These are phyloP conservation scores for Dittrichia graveolens DNA, from an alignment of 129 eudicot species.

Conservation along the genomic window DNA sequence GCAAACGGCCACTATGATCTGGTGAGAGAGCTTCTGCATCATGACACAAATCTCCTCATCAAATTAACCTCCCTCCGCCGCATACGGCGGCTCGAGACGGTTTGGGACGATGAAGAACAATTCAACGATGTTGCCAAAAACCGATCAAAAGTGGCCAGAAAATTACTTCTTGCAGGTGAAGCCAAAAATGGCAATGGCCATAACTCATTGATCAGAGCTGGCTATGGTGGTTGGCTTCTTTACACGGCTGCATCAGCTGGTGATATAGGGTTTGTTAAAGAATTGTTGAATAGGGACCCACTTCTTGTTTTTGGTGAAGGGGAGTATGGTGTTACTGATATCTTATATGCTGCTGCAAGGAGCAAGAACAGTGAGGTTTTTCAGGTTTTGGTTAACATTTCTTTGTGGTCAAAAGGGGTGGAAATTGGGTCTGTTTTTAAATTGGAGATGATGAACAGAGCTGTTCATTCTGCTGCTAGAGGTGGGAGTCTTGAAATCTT, in stretches of 20 bases:
- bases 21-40: constrained; percentile 72
- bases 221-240: constrained; percentile 95
- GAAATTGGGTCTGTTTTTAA: constrained; percentile 44
- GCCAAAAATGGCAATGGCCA: constrained; percentile 47
- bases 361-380: constrained; percentile 76
- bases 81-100: constrained; percentile 75
- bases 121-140: constrained; percentile 55
- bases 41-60: constrained; percentile 78
- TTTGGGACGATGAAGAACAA: constrained; percentile 82
- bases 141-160: constrained; percentile 67
- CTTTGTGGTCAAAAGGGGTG: constrained; percentile 39
- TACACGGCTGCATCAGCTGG: constrained; percentile 98
- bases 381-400: constrained; percentile 54
- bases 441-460: constrained; percentile 69
- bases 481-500: constrained; percentile 82
- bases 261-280: constrained; percentile 69
- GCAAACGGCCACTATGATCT: constrained; percentile 87
- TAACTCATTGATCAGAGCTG: constrained; percentile 75
- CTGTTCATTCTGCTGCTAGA: constrained; percentile 87
- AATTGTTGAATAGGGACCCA: constrained; percentile 60
- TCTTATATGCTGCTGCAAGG: constrained; percentile 87
- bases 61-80: constrained; percentile 83
- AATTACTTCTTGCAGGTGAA: constrained; percentile 63
- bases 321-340: constrained; percentile 86
- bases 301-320: constrained; percentile 81